phyloP scores from a whole-genome alignment of 352 stramenopile species.

The Bremia lactucae region DNA sequence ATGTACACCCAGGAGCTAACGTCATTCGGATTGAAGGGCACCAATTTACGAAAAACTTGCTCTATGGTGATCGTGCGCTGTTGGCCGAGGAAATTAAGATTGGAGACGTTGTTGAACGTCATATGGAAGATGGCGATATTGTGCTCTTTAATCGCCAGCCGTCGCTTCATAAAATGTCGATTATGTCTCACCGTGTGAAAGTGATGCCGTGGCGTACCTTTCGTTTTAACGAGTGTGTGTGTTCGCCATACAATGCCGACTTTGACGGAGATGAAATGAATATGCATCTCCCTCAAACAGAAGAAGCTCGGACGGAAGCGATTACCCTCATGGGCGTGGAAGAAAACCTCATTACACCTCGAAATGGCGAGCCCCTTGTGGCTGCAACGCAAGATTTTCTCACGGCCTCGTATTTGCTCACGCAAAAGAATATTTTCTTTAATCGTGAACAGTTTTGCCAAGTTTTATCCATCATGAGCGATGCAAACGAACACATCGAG shows the following conservation, averaged over 20 bases:
- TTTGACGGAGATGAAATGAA: slow-evolving; percentile 99
- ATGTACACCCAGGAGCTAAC: slow-evolving; percentile 96
- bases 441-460: slow-evolving; percentile 94
- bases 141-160: slow-evolving; percentile 99
- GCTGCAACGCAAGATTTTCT: slow-evolving; percentile 99
- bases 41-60: slow-evolving; percentile 85
- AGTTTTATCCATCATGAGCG: slow-evolving; percentile 90
- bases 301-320: slow-evolving; percentile 96
- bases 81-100: slow-evolving; percentile 91
- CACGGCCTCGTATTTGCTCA: slow-evolving; percentile 96
- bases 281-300: slow-evolving; percentile 98
- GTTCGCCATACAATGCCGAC: slow-evolving; percentile 98
- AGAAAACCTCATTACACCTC: slow-evolving; percentile 96
- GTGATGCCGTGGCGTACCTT: slow-evolving; percentile 98
- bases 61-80: slow-evolving; percentile 90
- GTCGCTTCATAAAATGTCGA: slow-evolving; percentile 99
- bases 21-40: slow-evolving; percentile 78
- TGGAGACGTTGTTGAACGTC: slow-evolving; percentile 97
- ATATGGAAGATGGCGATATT: slow-evolving; percentile 98
- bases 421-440: slow-evolving; percentile 98
- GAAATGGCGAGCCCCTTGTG: slow-evolving; percentile 97
- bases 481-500: slow-evolving; percentile 93
- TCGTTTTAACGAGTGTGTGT: slow-evolving; percentile 99
- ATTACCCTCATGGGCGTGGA: slow-evolving; percentile 96
- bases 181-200: slow-evolving; percentile 91